A percentile compares a stretch with the other conserved stretches of the same genome.
phyloP scores from a whole-genome alignment of 148 eudicot genomes.

The Nepenthes mirabilis region DNA sequence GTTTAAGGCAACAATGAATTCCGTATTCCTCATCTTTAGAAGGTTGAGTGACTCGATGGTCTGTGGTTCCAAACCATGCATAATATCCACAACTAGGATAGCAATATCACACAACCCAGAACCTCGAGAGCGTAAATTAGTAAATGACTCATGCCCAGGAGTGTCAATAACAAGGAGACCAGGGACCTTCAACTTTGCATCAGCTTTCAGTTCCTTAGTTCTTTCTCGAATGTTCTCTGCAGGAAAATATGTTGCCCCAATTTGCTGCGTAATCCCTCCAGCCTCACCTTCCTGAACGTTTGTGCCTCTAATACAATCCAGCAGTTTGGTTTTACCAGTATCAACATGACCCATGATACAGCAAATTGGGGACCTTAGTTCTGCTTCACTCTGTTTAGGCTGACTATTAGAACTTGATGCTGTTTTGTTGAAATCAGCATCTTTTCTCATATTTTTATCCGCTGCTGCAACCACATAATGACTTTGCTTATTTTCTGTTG shows the following conservation, averaged over 20 bases:
- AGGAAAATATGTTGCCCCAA: conserved; percentile 89
- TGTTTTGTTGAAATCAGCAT: conserved; percentile 19
- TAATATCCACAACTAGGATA: conserved; percentile 85
- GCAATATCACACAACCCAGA: conserved; percentile 96
- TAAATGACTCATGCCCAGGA: conserved; percentile 91
- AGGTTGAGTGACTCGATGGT: conserved; percentile 91
- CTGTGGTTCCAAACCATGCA: conserved; percentile 92
- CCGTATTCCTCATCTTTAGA: conserved; percentile 81
- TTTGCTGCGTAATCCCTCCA: conserved; percentile 96
- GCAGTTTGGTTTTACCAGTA: conserved; percentile 87
- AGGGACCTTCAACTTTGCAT: conserved; percentile 85
- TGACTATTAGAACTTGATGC: conserved; percentile 14
- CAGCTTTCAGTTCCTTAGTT: conserved; percentile 84
- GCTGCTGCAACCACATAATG: conserved; percentile 17
- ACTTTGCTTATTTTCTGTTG: conserved; percentile 21
- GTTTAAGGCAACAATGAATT: conserved; percentile 84
- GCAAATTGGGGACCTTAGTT: conserved; percentile 83
- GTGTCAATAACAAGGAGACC: conserved; percentile 92
- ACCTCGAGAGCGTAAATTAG: conserved; percentile 79
- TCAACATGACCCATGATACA: conserved; percentile 98
- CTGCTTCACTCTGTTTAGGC: conserved; percentile 22
- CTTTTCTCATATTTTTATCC: conserved; percentile 22
- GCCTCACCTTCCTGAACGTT: conserved; percentile 98
- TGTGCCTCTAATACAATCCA: conserved; percentile 83
- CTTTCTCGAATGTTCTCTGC: conserved; percentile 88